These are phyloP conservation scores for Microglena sp. DNA, from an alignment of 139 green algal genomes.

Conservation along the genomic window DNA sequence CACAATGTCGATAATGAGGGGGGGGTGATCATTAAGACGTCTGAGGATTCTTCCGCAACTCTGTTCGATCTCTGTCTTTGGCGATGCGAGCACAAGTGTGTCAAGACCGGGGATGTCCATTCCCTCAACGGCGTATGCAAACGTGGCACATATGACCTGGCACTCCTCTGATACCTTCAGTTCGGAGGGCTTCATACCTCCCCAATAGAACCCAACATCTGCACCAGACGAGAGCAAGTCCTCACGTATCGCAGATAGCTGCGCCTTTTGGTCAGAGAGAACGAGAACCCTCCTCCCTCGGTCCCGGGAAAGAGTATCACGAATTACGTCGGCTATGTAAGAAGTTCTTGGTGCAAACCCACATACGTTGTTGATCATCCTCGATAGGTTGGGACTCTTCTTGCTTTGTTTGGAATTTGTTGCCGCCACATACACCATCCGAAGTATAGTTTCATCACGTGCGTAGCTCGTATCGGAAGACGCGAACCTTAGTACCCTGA, in stretches of 20 bases:
- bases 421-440: no score
- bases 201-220: slow-evolving; percentile 15
- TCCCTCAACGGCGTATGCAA: slow-evolving; percentile 13
- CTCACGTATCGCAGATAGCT: not conserved
- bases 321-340: not conserved
- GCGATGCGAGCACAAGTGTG: slow-evolving; percentile 16
- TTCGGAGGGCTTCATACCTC: slow-evolving; percentile 7
- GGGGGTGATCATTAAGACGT: no score
- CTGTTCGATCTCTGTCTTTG: slow-evolving; percentile 22
- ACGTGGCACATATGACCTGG: slow-evolving; percentile 10
- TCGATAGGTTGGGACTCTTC: slow-evolving; percentile 10
- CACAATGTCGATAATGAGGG: slow-evolving; percentile 9
- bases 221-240: no score
- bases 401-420: no score
- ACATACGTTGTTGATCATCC: slow-evolving; percentile 23
- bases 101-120: slow-evolving; percentile 16
- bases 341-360: not conserved
- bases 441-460: no score
- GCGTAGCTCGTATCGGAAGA: no score
- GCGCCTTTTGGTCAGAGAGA: slow-evolving; percentile 11
- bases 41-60: slow-evolving; percentile 14
- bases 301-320: not conserved
- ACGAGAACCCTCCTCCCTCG: slow-evolving; percentile 9
- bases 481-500: no score
- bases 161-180: slow-evolving; percentile 4